Conservation (phyloP, 2,329 filamentous ascomycete genomes). For the Verticillium klebahnii region DNA sequence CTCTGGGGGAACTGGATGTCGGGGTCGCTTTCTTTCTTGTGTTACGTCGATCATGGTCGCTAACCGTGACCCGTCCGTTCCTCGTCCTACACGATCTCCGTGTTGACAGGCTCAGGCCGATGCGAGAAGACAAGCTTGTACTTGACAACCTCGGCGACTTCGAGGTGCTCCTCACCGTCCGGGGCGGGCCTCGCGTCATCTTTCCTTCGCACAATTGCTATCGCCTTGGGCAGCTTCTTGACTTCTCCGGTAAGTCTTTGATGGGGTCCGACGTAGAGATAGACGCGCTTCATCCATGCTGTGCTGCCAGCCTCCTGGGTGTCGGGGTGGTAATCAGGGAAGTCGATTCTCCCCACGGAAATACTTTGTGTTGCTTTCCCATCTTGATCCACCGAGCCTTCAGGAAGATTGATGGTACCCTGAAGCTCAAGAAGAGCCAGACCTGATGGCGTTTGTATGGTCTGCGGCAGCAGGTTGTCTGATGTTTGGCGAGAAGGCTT, state of each 20-base stretch:
- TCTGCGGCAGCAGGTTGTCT: conserved; percentile 62
- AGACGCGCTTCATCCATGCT: conserved; percentile 85
- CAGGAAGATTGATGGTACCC: conserved; percentile 77
- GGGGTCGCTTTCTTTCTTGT: no score
- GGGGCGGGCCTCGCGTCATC: conserved; percentile 32
- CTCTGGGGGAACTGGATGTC: no score
- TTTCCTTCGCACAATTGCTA: conserved; percentile 71
- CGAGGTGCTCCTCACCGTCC: conserved; percentile 49
- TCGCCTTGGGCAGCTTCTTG: conserved; percentile 73
- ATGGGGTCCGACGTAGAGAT: conserved; percentile 83
- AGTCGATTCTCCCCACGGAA: conserved; percentile 68
- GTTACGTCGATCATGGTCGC: no score
- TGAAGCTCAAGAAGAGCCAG: conserved; percentile 90
- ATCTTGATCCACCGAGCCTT: conserved; percentile 26
- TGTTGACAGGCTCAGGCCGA: conserved; percentile 78
- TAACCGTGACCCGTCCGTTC: neutral
- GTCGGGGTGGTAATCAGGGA: conserved; percentile 66
- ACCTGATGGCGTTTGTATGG: conserved; percentile 84
- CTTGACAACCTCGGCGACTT: conserved; percentile 83
- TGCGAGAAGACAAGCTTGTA: conserved; percentile 82
- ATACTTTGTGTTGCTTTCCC: conserved; percentile 27
- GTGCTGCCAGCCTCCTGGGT: conserved; percentile 45
- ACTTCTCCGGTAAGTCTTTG: conserved; percentile 87
- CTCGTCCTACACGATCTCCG: conserved; percentile 22
- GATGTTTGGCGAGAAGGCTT: conserved; percentile 15